Evolutionary conservation across 208 protist species (phyloP), one percentile per base, ranked within the genome.

Genomic region (Acanthamoeba lenticulata): DNA sequence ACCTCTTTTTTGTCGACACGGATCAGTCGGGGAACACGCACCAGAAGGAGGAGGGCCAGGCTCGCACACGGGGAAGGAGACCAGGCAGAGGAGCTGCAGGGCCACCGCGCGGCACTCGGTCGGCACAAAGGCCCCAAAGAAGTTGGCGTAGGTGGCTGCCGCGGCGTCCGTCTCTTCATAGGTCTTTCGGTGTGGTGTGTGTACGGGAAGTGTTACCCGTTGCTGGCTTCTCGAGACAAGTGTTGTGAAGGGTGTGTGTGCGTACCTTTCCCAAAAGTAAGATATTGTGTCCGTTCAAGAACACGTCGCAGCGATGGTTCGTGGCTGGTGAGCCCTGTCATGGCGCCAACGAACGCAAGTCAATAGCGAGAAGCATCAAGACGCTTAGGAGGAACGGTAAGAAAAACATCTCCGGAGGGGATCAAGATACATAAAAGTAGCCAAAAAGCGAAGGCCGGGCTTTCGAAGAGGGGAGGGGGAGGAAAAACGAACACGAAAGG

Each of bases 241-340:
- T n/a, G n/a, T n/a, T n/a, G n/a, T n/a, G n/a, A n/a, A 52, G 15
- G 55, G 19, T 5, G 55, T 15, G 55, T 52, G 15, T 5, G n/a
- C n/a, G 9, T 36, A 67, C 57, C 0, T 0, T 67, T 0, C 57
- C 74, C 9, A 24, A 0, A 17, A 85, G 45, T 21, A 85, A 29
- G 44, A 85, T 42, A 42, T 85, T 85, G 44, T 38, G 74, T 0
- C 74, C 74, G 2, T 85, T 42, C 2, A 85, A 42, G 45, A 85
- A 85, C 6, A 55, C 74, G 32, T 85, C 74, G 15, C 74, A 85
- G 3, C 74, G 40, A 42, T 85, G 44, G 29, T 13, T 19, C 2
- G 74, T 85, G 5, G 74, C 74, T 38, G 74, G 74, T 1, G 74
- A 85, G 27, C 74, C 74, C 74, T 85, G 74, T 42, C 21, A 32